Evolutionary conservation across 2,329 filamentous ascomycete genomes (phyloP).

Genomic region (Exophiala phaeomuriformis): DNA sequence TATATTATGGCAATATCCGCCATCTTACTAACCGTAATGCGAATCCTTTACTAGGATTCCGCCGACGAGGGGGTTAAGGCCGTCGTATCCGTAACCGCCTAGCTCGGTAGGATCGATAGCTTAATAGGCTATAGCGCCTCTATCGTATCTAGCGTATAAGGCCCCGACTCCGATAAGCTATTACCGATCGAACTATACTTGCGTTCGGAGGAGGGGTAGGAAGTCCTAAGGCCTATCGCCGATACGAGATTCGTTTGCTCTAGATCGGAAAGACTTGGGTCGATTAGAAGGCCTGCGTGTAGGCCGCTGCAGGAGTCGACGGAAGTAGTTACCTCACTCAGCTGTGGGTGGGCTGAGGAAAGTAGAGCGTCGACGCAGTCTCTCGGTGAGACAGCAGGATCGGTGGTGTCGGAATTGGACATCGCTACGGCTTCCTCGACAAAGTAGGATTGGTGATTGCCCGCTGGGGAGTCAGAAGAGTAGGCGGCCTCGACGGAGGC

Average conservation of each 20-base stretch:
- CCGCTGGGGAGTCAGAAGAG: not conserved
- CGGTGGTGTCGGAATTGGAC: slow-evolving; percentile 1
- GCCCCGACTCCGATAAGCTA: slow-evolving; percentile 2
- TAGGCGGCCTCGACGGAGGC: not conserved
- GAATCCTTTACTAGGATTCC: slow-evolving; percentile 4
- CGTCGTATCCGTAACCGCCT: slow-evolving; percentile 2
- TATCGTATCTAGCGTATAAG: slow-evolving; percentile 1
- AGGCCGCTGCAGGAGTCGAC: slow-evolving; percentile 4
- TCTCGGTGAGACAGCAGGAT: slow-evolving; percentile 4
- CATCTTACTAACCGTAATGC: slow-evolving; percentile 4
- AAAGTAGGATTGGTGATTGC: not conserved
- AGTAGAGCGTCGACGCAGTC: slow-evolving; percentile 5
- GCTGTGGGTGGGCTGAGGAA: not conserved
- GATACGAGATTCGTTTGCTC: slow-evolving; percentile 5
- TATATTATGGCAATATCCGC: slow-evolving; percentile 4
- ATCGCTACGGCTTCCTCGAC: not conserved
- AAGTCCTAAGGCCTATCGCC: slow-evolving; percentile 3
- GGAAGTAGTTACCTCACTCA: slow-evolving; percentile 1
- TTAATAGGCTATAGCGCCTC: slow-evolving; percentile 5
- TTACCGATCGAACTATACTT: slow-evolving; percentile 4
- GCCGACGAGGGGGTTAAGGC: slow-evolving; percentile 2
- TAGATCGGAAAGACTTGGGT: slow-evolving; percentile 11
- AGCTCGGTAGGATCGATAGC: slow-evolving; percentile 4
- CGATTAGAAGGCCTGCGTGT: slow-evolving; percentile 4
- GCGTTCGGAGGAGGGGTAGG: slow-evolving; percentile 5